Base-by-base conservation (phyloP, 805 yeast genomes). In the Ogataea chonburiensis region DNA sequence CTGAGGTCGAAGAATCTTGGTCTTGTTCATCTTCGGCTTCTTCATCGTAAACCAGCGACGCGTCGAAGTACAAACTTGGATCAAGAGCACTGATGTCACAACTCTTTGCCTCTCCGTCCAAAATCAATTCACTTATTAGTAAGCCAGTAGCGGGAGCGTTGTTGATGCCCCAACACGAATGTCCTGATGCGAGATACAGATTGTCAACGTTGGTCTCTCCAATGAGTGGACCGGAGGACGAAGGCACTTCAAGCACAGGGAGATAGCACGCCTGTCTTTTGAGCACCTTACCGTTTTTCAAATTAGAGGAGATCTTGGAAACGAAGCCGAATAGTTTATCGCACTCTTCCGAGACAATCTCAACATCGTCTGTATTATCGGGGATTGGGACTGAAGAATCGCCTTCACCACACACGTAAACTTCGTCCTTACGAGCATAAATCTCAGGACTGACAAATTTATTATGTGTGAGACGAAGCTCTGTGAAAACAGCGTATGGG, bases 91-190 rank as follows among this genome's bases (percentile, higher is more conserved):
- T 71, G 18, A 89, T 76, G 56, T 84, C 86, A 17, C 96, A 93
- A 41, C 86, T 75, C 23, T 63, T 69, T 7, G 83, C 82, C 46
- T 75, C 77, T 9, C 97, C 98, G 33, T 91, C 97, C 28, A 91
- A 60, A 29, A 91, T 60, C 37, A 91, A 53, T 63, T 91, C 98
- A 46, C 95, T 79, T 80, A 91, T 73, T 24, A 93, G 72, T 55
- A 86, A 79, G n/a, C 98, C 98, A 0, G 97, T 89, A 4, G 85
- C 97, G 1, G 97, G 97, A 0, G 96, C 96, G 61, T 93, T 91
- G 64, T 91, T 93, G 45, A 91, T 93, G 15, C 98, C 98, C 98
- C 98, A 91, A 64, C 98, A 93, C 11, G 96, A 84, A 61, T 91
- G 98, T 0, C 98, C 98, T 11, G 91, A 77, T 2, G 96, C 96